Percentiles rank a stretch among this genome's conserved stretches.
These are phyloP conservation scores for Crithidia acanthocephali DNA, from an alignment of 208 protist species.

Conservation along the genomic window DNA sequence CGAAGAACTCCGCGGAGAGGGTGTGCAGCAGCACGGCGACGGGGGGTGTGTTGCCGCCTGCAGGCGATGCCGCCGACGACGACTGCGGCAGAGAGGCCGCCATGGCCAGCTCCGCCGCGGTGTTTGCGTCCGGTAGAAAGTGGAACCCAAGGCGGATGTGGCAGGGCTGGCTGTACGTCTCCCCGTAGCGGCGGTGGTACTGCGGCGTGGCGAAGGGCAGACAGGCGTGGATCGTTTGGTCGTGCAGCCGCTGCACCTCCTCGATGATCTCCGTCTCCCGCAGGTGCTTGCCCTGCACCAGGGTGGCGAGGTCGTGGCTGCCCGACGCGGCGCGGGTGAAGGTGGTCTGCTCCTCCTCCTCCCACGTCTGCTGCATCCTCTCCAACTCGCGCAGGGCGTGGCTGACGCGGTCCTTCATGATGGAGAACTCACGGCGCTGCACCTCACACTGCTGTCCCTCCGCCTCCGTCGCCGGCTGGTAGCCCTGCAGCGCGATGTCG, in stretches of 20 bases:
- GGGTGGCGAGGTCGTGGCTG: constrained; percentile 45
- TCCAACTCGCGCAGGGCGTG: constrained; percentile 51
- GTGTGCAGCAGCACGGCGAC: constrained; percentile 49
- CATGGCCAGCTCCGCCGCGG: constrained; percentile 26
- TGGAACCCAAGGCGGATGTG: constrained; percentile 80
- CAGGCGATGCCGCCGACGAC: not conserved
- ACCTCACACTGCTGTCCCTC: constrained; percentile 28
- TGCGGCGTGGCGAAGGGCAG: constrained; percentile 84
- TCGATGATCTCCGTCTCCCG: constrained; percentile 73
- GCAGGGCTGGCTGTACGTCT: constrained; percentile 88
- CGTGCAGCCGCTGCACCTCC: constrained; percentile 66
- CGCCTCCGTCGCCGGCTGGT: constrained; percentile 4
- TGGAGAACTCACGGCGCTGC: constrained; percentile 60
- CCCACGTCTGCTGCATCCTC: constrained; percentile 49
- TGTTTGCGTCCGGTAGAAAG: constrained; percentile 47
- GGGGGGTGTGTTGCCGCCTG: constrained; percentile 1
- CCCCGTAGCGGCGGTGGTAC: constrained; percentile 80
- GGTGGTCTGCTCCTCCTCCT: constrained; percentile 60
- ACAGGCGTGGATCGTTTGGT: constrained; percentile 69
- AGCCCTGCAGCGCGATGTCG: constrained; percentile 41
- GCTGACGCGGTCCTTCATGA: constrained; percentile 69
- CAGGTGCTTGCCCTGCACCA: constrained; percentile 71
- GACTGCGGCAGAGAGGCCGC: not conserved
- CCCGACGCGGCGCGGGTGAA: constrained; percentile 60
- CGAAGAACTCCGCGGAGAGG: constrained; percentile 68